These are phyloP conservation scores for Gossypium australe DNA, from an alignment of 345 rosid genomes.

Conservation along the genomic window DNA sequence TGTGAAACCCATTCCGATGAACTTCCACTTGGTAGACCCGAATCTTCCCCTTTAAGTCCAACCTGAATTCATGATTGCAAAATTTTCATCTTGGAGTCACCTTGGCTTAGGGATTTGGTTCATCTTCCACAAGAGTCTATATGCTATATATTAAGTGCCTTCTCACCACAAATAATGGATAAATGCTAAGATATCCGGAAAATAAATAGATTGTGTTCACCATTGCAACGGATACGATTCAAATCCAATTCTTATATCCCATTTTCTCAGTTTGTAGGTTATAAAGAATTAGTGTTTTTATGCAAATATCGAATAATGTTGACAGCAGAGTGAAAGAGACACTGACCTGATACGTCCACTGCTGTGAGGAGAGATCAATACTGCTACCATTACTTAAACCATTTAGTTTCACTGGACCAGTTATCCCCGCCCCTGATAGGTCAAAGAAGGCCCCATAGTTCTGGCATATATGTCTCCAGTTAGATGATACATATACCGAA, in stretches of 20 bases:
- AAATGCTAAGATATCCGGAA: not conserved
- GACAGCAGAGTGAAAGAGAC: not conserved
- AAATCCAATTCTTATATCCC: not conserved
- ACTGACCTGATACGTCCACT: conserved; percentile 89
- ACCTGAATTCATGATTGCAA: conserved; percentile 34
- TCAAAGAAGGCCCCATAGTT: conserved; percentile 90
- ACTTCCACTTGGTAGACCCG: conserved; percentile 54
- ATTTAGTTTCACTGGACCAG: conserved; percentile 78
- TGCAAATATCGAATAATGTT: not conserved
- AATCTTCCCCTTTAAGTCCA: conserved; percentile 89
- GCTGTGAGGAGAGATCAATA: conserved; percentile 57
- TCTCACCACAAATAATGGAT: not conserved
- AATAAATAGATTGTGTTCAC: not conserved
- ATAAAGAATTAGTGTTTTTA: not conserved
- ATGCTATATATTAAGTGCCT: not conserved
- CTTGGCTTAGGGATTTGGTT: not conserved
- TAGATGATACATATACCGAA: not conserved
- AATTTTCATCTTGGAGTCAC: not conserved
- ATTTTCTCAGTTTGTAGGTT: not conserved
- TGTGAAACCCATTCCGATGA: conserved; percentile 68
- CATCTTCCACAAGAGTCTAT: not conserved
- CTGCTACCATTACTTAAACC: conserved; percentile 46
- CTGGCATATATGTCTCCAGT: conserved; percentile 34
- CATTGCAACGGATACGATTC: not conserved
- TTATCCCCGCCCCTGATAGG: conserved; percentile 70